These are phyloP conservation scores for Arthrobotrys megalospora DNA, from an alignment of 2,329 filamentous ascomycete genomes.

Conservation along the genomic window DNA sequence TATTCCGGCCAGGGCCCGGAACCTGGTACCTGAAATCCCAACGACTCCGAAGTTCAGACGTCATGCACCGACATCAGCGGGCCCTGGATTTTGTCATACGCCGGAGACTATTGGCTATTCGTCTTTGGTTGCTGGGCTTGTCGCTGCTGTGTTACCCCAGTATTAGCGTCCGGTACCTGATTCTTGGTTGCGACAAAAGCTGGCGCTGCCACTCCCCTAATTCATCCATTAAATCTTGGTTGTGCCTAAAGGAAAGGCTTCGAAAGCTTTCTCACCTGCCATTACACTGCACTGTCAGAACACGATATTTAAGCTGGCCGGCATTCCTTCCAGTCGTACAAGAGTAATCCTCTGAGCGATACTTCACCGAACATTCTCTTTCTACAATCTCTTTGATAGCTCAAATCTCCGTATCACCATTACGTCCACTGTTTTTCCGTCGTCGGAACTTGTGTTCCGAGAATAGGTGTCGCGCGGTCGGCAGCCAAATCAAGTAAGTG, in stretches of 20 bases:
- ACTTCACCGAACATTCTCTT: slow-evolving; percentile 9
- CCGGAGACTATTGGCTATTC: background rate
- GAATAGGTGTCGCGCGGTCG: slow-evolving; percentile 27
- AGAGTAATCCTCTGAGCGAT: slow-evolving; percentile 30
- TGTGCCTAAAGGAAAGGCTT: slow-evolving; percentile 9
- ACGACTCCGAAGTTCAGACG: slow-evolving; percentile 8
- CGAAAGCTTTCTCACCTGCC: slow-evolving; percentile 7
- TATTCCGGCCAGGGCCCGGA: slow-evolving; percentile 1
- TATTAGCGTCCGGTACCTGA: slow-evolving; percentile 37
- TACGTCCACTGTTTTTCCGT: background rate
- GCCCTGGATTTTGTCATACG: slow-evolving; percentile 31
- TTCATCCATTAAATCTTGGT: slow-evolving; percentile 40
- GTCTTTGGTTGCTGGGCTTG: slow-evolving; percentile 25
- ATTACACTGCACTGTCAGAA: background rate
- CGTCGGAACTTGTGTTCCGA: slow-evolving; percentile 34
- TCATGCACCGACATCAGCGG: slow-evolving; percentile 58
- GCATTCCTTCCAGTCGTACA: slow-evolving; percentile 30
- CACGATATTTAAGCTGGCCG: slow-evolving; percentile 36
- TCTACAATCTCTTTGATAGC: slow-evolving; percentile 13
- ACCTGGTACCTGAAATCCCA: slow-evolving; percentile 8
- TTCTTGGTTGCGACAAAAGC: slow-evolving; percentile 45
- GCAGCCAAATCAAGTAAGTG: slow-evolving; percentile 51
- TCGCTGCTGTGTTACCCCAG: slow-evolving; percentile 28
- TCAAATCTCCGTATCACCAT: slow-evolving; percentile 12
- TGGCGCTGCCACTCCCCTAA: slow-evolving; percentile 28